A percentile compares a stretch with the other conserved stretches of the same genome.
Conservation (phyloP, 2,329 filamentous ascomycete genomes). For the Aspergillus floridensis region DNA sequence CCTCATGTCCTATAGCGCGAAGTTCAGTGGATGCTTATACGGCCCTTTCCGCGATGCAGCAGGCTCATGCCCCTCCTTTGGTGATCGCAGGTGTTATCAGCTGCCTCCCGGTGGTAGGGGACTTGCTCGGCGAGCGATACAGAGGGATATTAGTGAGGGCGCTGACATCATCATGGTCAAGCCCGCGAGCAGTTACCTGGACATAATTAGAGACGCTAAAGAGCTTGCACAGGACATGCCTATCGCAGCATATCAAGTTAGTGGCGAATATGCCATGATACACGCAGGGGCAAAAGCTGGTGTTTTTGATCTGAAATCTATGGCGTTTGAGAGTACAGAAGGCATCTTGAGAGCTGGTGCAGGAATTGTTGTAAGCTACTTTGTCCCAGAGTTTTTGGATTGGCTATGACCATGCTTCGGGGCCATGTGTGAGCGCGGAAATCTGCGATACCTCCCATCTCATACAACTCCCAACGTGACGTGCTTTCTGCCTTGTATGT, state of each 20-base stretch:
- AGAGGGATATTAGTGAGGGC: constrained; percentile 85
- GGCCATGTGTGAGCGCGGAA: background rate
- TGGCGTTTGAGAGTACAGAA: constrained; percentile 93
- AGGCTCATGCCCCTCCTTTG: constrained; percentile 84
- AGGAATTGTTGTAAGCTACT: constrained; percentile 91
- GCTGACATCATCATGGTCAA: constrained; percentile 99
- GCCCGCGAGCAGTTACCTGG: constrained; percentile 89
- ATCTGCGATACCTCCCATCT: background rate
- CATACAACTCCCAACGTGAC: no score
- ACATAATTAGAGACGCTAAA: constrained; percentile 97
- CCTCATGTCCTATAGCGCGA: constrained; percentile 97
- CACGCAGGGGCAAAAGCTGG: constrained; percentile 93
- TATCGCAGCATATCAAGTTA: constrained; percentile 93
- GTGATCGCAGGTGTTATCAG: constrained; percentile 95
- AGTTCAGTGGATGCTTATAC: constrained; percentile 95
- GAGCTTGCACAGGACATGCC: constrained; percentile 89
- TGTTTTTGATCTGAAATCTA: constrained; percentile 89
- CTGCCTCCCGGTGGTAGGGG: constrained; percentile 89
- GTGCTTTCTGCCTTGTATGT: no score
- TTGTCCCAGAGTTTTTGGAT: constrained; percentile 74
- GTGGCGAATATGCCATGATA: constrained; percentile 97
- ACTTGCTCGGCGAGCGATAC: constrained; percentile 84
- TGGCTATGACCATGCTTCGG: constrained; percentile 47
- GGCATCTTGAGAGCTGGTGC: constrained; percentile 91
- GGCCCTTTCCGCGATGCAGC: constrained; percentile 96